These are phyloP conservation scores for Quercus agrifolia DNA, from an alignment of 306 rosid species.

Conservation along the genomic window DNA sequence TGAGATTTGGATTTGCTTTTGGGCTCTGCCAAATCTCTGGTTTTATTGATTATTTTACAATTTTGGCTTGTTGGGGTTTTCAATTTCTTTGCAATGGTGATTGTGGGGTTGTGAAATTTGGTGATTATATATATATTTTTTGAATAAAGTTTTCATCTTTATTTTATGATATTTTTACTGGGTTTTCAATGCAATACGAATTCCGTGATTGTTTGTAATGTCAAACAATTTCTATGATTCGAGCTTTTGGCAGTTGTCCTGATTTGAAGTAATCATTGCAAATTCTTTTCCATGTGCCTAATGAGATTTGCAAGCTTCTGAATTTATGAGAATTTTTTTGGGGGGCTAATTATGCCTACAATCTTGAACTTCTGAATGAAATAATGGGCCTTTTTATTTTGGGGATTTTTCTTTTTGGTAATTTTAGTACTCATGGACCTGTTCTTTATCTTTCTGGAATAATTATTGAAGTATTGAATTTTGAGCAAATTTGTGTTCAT, in stretches of 20 bases:
- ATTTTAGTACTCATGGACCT: not conserved
- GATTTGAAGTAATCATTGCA: not conserved
- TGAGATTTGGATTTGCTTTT: not conserved
- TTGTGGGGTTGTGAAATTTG: not conserved
- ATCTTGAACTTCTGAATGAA: not conserved
- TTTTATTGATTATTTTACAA: not conserved
- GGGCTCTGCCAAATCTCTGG: not conserved
- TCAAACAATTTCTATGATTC: constrained; percentile 3
- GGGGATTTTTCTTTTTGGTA: not conserved
- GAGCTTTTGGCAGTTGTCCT: not conserved
- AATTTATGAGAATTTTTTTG: not conserved
- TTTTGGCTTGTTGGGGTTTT: not conserved
- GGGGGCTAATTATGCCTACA: not conserved
- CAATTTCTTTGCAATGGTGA: not conserved
- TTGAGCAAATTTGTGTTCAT: not conserved
- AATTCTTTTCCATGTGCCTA: not conserved
- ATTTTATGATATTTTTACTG: not conserved
- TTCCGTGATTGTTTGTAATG: not conserved
- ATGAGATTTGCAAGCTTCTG: not conserved
- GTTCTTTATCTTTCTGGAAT: not conserved
- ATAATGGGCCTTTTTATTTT: not conserved
- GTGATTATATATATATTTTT: not conserved
- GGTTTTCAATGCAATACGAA: not conserved
- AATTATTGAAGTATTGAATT: not conserved
- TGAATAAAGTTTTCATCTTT: not conserved